Evolutionary conservation across 257 asterid genomes (phyloP), one percentile per base, ranked within the genome.

Genomic region (Perilla frutescens): DNA sequence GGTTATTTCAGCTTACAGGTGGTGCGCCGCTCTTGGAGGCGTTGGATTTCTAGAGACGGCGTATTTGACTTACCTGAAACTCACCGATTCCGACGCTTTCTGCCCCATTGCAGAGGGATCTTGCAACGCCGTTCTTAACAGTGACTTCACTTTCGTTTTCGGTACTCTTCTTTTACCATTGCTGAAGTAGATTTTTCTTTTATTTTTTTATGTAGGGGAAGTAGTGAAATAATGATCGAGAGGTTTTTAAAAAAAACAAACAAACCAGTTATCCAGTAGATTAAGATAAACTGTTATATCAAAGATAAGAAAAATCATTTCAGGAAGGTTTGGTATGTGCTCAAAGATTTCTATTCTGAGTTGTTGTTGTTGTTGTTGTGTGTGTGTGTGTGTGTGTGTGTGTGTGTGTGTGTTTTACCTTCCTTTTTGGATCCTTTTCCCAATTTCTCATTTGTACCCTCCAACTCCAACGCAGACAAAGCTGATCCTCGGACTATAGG

Each of bases 381-480:
- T n/a, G n/a, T n/a, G n/a, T n/a, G n/a, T n/a, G n/a, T n/a, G n/a
- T n/a, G n/a, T n/a, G n/a, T 58, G n/a, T n/a, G n/a, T n/a, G n/a
- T n/a, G n/a, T n/a, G n/a, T n/a, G n/a, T n/a, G n/a, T n/a, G n/a
- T n/a, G 99, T 11, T 34, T 58, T 34, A 20, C 49, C 12, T 59
- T 9, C 53, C 31, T 56, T 13, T 4, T 10, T 69, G 20, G 50
- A 45, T 29, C 93, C 69, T 87, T 80, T 75, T 92, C 47, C 99
- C 98, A 67, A 92, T 85, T 77, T 95, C 99, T 54, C 98, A 76
- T 95, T 90, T 41, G 82, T 86, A 37, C 99, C 99, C 88, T 95
- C 96, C 86, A 95, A 83, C 48, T 98, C 99, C 82, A 95, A 81
- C 45, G 99, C 99, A n/a, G n/a, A n/a, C n/a, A n/a, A n/a, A n/a